phyloP scores from a whole-genome alignment of 2,329 filamentous ascomycete genomes.

The Fusarium abutilonis region DNA sequence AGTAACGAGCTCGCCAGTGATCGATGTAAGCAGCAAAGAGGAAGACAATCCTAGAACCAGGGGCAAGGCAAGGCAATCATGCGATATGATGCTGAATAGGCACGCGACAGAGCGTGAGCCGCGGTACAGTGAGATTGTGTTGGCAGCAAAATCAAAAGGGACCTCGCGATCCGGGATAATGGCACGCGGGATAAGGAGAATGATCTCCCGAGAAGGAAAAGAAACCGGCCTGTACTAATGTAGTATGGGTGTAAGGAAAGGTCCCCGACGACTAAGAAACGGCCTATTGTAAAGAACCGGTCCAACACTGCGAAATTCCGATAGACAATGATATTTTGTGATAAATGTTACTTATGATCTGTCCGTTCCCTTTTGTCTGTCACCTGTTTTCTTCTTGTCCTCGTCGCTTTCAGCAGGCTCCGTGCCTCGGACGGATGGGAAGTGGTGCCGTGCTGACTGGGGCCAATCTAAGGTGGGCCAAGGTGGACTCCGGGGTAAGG shows the following conservation, averaged over 20 bases:
- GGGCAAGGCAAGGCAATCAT: conserved; percentile 17
- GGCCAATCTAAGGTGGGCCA: conserved; percentile 31
- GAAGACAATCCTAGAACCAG: background rate
- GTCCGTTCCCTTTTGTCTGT: conserved; percentile 19
- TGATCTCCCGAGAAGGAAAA: conserved; percentile 39
- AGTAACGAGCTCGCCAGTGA: conserved; percentile 30
- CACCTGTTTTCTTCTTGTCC: conserved; percentile 22
- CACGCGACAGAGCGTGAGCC: conserved; percentile 23
- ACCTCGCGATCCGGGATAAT: conserved; percentile 41
- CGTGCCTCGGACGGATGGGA: conserved; percentile 38
- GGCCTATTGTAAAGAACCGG: conserved; percentile 15
- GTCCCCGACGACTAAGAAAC: conserved; percentile 10
- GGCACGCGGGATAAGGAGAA: conserved; percentile 37
- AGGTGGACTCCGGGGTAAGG: conserved; percentile 33
- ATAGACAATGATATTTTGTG: conserved; percentile 5
- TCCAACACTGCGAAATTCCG: conserved; percentile 32
- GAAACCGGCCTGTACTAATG: conserved; percentile 23
- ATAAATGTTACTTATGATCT: conserved; percentile 25
- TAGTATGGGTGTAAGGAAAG: background rate
- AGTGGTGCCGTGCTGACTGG: conserved; percentile 33
- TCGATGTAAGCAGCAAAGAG: conserved; percentile 26
- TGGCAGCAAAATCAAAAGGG: conserved; percentile 18
- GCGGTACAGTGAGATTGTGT: conserved; percentile 18
- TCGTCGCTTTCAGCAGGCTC: conserved; percentile 35
- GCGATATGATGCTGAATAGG: conserved; percentile 17